These are phyloP conservation scores for Sporisorium iseilematis-ciliati DNA, from an alignment of 1,284 basidiomycete genomes.

Conservation along the genomic window DNA sequence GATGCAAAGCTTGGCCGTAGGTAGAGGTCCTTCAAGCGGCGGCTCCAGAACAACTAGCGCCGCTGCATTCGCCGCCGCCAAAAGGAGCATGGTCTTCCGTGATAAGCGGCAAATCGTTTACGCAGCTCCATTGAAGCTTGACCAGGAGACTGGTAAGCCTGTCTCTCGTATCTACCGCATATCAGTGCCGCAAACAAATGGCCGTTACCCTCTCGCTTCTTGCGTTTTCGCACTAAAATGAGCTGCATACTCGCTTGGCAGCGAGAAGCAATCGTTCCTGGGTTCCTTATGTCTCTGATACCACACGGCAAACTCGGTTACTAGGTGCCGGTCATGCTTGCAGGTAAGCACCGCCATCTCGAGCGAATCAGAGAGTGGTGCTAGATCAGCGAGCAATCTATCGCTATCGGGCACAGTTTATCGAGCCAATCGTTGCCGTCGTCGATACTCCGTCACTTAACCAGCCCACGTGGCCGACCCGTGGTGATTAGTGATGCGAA, in stretches of 20 bases:
- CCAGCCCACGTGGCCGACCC: too few species aligned
- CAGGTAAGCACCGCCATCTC: constrained; percentile 1
- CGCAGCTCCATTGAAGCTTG: background rate
- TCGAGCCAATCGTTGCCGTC: constrained; percentile 6
- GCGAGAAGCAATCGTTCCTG: background rate
- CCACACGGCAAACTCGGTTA: background rate
- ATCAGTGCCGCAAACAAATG: background rate
- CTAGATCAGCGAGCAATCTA: too few species aligned
- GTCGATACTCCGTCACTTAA: too few species aligned
- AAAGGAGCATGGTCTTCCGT: constrained; percentile 1
- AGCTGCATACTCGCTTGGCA: background rate
- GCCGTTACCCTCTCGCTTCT: background rate
- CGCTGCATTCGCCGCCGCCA: too few species aligned
- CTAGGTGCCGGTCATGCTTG: background rate
- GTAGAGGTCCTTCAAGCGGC: background rate
- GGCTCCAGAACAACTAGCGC: too few species aligned
- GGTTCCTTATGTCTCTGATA: background rate
- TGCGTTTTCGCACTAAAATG: background rate
- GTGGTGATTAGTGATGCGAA: too few species aligned
- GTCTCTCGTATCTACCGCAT: background rate
- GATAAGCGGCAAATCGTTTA: background rate
- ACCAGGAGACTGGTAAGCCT: background rate
- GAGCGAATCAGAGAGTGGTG: constrained; percentile 2
- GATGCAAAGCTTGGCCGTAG: background rate
- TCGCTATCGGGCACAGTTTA: background rate